These are phyloP conservation scores for Cyclotella atomus DNA, from an alignment of 108 stramenopile species.

Conservation along the genomic window DNA sequence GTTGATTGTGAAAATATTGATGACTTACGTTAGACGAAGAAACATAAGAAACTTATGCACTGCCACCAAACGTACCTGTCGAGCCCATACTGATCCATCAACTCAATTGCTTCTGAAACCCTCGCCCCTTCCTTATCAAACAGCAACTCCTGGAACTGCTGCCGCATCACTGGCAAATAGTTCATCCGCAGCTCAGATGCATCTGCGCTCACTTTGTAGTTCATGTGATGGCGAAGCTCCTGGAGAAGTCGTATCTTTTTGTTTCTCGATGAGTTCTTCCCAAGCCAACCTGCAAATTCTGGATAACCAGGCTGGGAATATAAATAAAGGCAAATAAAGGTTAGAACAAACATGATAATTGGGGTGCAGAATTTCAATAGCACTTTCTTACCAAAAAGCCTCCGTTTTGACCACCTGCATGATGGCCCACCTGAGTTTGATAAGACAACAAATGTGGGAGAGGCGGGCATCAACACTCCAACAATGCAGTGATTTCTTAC, in stretches of 20 bases:
- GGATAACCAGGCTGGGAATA: slow-evolving; percentile 92
- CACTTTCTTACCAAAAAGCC: too few relatives aligned
- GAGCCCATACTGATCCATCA: slow-evolving; percentile 95
- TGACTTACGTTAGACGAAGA: too few relatives aligned
- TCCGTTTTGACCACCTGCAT: slow-evolving; percentile 78
- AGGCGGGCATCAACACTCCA: too few relatives aligned
- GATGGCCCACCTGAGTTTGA: too few relatives aligned
- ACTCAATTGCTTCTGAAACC: slow-evolving; percentile 65
- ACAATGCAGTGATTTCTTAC: too few relatives aligned
- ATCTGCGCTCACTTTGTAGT: slow-evolving; percentile 71
- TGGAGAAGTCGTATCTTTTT: slow-evolving; percentile 83
- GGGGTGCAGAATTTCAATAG: too few relatives aligned
- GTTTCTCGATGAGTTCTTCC: slow-evolving; percentile 88
- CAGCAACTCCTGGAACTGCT: slow-evolving; percentile 65
- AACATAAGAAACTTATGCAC: too few relatives aligned
- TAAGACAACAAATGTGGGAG: too few relatives aligned
- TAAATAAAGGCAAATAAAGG: too few relatives aligned
- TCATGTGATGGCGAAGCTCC: slow-evolving; percentile 93
- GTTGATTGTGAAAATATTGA: too few relatives aligned
- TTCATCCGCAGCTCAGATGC: slow-evolving; percentile 72
- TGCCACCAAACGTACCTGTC: too few relatives aligned
- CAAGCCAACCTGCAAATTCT: slow-evolving; percentile 95
- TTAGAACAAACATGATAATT: too few relatives aligned
- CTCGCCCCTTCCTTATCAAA: slow-evolving; percentile 53
- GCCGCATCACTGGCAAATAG: slow-evolving; percentile 79